Conservation (phyloP, 2,329 filamentous ascomycete species). For the Pseudocercospora fuligena region DNA sequence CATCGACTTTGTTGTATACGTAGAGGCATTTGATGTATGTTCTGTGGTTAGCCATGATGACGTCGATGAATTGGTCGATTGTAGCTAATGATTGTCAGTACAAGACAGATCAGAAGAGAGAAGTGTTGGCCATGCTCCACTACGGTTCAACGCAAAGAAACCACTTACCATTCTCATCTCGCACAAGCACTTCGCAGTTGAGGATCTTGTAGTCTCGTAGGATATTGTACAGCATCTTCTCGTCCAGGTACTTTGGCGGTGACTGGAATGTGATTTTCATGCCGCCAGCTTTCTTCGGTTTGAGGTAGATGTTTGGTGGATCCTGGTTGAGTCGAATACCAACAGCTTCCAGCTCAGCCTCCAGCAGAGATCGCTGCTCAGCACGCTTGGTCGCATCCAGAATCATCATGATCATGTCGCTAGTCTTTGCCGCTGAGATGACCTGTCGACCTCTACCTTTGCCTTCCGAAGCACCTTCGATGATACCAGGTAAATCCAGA, state of each 20-base stretch:
- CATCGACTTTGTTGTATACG: constrained; percentile 99
- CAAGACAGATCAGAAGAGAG: not conserved
- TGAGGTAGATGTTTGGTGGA: constrained; percentile 97
- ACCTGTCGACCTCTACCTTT: constrained; percentile 96
- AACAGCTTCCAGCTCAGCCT: constrained; percentile 91
- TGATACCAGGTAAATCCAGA: constrained; percentile 95
- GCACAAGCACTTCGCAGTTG: constrained; percentile 93
- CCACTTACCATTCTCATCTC: constrained; percentile 76
- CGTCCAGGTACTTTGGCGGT: constrained; percentile 88
- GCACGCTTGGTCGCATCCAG: constrained; percentile 95
- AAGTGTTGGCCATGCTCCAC: not conserved
- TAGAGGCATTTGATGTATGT: constrained; percentile 96
- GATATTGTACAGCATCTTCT: constrained; percentile 98
- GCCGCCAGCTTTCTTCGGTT: constrained; percentile 91
- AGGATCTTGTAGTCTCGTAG: constrained; percentile 98
- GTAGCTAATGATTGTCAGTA: constrained; percentile 62
- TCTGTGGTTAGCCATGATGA: constrained; percentile 98
- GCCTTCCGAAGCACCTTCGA: constrained; percentile 93
- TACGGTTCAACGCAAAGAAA: not conserved
- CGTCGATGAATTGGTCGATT: constrained; percentile 97
- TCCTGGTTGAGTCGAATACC: constrained; percentile 91
- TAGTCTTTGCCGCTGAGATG: constrained; percentile 97
- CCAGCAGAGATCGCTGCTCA: constrained; percentile 86
- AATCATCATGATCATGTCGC: constrained; percentile 95
- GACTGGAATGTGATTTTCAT: constrained; percentile 98